These are phyloP conservation scores for Magnolia kwangsiensis DNA, from an alignment of 164 flowering plant genomes.

Conservation along the genomic window DNA sequence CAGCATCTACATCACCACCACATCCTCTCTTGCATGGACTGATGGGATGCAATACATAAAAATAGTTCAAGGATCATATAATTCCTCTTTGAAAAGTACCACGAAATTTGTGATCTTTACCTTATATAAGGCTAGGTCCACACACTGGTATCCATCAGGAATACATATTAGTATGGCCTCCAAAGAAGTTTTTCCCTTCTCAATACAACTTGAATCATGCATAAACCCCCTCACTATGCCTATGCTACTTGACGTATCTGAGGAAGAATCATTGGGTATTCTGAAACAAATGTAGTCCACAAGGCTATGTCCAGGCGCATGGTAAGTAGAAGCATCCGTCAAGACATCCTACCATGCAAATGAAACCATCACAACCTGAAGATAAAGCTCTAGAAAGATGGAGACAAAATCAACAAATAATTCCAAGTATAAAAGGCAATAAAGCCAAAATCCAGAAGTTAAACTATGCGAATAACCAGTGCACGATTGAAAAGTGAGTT, in stretches of 20 bases:
- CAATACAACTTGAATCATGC: conserved; percentile 26
- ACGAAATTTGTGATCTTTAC: conserved; percentile 27
- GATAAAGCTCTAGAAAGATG: not conserved
- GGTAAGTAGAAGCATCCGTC: conserved; percentile 21
- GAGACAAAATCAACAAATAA: too few species aligned
- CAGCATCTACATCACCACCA: too few species aligned
- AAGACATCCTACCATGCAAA: conserved; percentile 40
- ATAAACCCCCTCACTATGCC: conserved; percentile 63
- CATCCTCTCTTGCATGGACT: too few species aligned
- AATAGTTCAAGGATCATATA: too few species aligned
- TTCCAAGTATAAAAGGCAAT: not conserved
- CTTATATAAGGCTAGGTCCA: conserved; percentile 88
- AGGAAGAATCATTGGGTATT: conserved; percentile 60
- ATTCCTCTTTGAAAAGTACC: too few species aligned
- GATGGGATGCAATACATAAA: too few species aligned
- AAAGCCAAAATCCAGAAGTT: not conserved
- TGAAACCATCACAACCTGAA: conserved; percentile 3
- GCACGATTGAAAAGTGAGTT: too few species aligned
- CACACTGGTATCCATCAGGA: conserved; percentile 69
- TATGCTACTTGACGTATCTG: conserved; percentile 53
- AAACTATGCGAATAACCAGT: too few species aligned
- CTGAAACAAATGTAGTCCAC: conserved; percentile 65
- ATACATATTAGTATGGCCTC: conserved; percentile 62
- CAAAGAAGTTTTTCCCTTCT: conserved; percentile 31
- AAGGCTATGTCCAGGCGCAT: conserved; percentile 25